These are phyloP conservation scores for Alternaria arborescens DNA, from an alignment of 2,329 filamentous ascomycete species.

Conservation along the genomic window DNA sequence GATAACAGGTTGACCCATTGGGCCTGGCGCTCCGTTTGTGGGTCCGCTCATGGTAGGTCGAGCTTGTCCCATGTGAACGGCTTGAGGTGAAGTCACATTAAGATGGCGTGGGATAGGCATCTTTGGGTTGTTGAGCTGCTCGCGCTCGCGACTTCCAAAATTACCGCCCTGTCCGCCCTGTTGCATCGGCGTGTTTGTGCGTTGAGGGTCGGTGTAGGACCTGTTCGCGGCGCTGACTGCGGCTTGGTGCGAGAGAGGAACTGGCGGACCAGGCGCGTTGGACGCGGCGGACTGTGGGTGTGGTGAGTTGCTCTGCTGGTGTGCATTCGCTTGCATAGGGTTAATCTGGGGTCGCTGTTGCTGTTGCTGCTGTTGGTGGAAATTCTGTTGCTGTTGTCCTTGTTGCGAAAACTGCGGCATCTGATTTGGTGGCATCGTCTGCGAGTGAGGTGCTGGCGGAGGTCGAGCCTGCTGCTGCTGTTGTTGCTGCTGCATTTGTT, in stretches of 20 bases:
- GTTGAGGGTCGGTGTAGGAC: conserved; percentile 48
- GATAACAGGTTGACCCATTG: conserved; percentile 87
- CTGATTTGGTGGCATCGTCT: conserved; percentile 41
- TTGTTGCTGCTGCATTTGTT: conserved; percentile 26
- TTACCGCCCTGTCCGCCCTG: conserved; percentile 37
- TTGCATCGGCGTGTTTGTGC: conserved; percentile 47
- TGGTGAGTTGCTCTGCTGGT: conserved; percentile 49
- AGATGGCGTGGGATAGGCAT: conserved; percentile 86
- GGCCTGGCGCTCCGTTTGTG: conserved; percentile 77
- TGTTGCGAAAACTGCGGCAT: conserved; percentile 38
- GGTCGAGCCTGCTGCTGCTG: conserved; percentile 34
- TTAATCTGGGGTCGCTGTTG: conserved; percentile 49
- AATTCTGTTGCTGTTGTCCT: conserved; percentile 40
- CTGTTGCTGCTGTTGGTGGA: conserved; percentile 40
- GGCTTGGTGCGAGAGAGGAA: conserved; percentile 55
- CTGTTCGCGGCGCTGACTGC: conserved; percentile 55
- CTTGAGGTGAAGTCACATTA: conserved; percentile 73
- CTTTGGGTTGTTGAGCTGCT: conserved; percentile 64
- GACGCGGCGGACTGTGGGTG: conserved; percentile 49
- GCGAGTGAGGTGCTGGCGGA: conserved; percentile 41
- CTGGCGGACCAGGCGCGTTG: conserved; percentile 43
- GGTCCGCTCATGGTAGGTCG: conserved; percentile 87
- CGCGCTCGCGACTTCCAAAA: conserved; percentile 50
- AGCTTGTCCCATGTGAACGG: conserved; percentile 74
- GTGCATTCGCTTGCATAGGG: conserved; percentile 46